Percentiles rank a stretch among this genome's conserved stretches.
Conservation (phyloP, 345 rosid species). For the Eucalyptus sp. region DNA sequence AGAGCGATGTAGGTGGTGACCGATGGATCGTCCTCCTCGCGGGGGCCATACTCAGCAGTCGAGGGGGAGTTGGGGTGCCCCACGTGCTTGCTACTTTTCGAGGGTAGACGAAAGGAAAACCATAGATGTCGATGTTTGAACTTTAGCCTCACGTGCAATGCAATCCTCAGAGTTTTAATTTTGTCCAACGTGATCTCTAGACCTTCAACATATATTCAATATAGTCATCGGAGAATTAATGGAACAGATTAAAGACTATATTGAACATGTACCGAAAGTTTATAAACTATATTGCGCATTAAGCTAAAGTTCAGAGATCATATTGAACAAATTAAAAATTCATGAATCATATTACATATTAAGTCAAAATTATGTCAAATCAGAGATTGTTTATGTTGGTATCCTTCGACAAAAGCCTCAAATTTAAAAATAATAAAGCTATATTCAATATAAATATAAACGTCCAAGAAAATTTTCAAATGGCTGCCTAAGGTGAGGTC, state of each 20-base stretch:
- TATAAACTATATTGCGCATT: fast-evolving
- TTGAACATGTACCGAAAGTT: fast-evolving
- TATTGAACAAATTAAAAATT: fast-evolving
- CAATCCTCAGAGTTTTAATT: fast-evolving
- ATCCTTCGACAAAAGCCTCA: too few species aligned
- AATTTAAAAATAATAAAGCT: too few species aligned
- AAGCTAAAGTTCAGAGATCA: fast-evolving
- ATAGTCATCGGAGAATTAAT: too few species aligned
- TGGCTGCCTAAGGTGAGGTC: neutral
- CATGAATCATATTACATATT: fast-evolving
- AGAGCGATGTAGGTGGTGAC: neutral
- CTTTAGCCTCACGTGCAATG: too few species aligned
- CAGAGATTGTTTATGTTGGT: fast-evolving
- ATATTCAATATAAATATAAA: too few species aligned
- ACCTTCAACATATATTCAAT: fast-evolving
- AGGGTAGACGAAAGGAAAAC: too few species aligned
- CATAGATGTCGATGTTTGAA: too few species aligned
- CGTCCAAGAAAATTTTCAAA: too few species aligned
- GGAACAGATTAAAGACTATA: too few species aligned
- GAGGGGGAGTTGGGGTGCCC: too few species aligned
- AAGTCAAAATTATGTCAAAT: too few species aligned
- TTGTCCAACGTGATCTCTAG: fast-evolving
- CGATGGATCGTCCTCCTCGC: neutral
- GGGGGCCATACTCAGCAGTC: neutral
- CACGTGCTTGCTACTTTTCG: too few species aligned